phyloP scores from a whole-genome alignment of 495 filamentous ascomycete species.

The Platismatia glauca region DNA sequence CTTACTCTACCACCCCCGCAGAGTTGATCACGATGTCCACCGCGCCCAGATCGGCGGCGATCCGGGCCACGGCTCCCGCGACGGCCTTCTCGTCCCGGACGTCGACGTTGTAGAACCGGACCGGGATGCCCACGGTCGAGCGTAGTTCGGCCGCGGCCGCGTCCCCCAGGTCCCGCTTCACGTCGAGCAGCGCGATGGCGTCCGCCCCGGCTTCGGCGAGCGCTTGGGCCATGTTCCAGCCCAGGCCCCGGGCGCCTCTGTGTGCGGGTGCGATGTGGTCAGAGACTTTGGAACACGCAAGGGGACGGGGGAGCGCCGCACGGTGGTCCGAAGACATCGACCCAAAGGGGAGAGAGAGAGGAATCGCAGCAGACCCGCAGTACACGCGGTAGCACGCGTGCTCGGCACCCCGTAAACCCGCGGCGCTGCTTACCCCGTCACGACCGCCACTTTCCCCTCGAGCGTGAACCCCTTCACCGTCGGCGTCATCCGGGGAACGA shows the following conservation, averaged over 20 bases:
- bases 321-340: too few relatives aligned
- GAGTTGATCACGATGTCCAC: constrained; percentile 73
- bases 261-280: background rate
- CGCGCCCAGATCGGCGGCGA: constrained; percentile 49
- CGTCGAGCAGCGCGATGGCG: constrained; percentile 65
- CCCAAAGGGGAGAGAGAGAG: too few relatives aligned
- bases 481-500: constrained; percentile 16
- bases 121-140: constrained; percentile 57
- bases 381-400: too few relatives aligned
- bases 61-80: constrained; percentile 34
- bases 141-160: constrained; percentile 55
- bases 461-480: constrained; percentile 52
- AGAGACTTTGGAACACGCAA: background rate
- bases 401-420: too few relatives aligned
- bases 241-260: constrained; percentile 68
- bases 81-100: constrained; percentile 59
- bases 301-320: too few relatives aligned
- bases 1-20: constrained; percentile 73
- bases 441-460: constrained; percentile 66
- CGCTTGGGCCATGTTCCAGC: constrained; percentile 67
- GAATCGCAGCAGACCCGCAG: too few relatives aligned
- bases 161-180: constrained; percentile 64
- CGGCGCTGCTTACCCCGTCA: constrained; percentile 65
- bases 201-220: constrained; percentile 64
- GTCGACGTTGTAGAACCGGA: constrained; percentile 69